Evolutionary conservation across 371 early-diverging fungal species (phyloP).

Genomic region (Mortierella sp.): DNA sequence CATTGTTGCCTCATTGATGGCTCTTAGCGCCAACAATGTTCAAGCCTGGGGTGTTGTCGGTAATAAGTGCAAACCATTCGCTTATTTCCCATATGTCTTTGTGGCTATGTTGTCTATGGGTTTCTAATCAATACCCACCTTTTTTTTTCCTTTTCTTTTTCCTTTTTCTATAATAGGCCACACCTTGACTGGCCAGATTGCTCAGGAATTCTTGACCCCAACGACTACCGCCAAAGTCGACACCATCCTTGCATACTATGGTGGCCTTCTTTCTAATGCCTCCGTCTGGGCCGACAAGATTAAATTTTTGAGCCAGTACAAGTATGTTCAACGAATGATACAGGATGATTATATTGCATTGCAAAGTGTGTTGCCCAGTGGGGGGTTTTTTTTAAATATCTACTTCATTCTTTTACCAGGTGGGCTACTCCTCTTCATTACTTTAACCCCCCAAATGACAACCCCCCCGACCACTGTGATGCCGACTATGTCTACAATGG

Average conservation of each 20-base stretch:
- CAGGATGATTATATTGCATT: no score
- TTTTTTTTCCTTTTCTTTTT: background rate
- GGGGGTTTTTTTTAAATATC: background rate
- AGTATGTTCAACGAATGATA: no score
- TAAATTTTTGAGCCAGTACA: slow-evolving; percentile 22
- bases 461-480: slow-evolving; percentile 44
- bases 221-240: slow-evolving; percentile 22
- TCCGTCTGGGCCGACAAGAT: slow-evolving; percentile 55
- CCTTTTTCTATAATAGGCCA: slow-evolving; percentile 28
- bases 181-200: slow-evolving; percentile 54
- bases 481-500: slow-evolving; percentile 38
- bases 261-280: slow-evolving; percentile 43
- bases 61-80: background rate
- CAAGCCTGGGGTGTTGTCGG: slow-evolving; percentile 44
- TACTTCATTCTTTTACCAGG: slow-evolving; percentile 4
- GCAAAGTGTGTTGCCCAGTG: no score
- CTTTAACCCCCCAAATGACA: slow-evolving; percentile 46
- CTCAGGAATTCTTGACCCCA: slow-evolving; percentile 46
- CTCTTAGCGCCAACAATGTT: slow-evolving; percentile 22
- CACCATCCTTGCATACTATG: slow-evolving; percentile 24
- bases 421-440: slow-evolving; percentile 45
- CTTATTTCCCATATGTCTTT: background rate
- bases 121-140: background rate
- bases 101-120: no score
- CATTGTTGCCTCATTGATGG: slow-evolving; percentile 21